Evolutionary conservation across 257 asterid species (phyloP).

Genomic region (Asclepias syriaca): DNA sequence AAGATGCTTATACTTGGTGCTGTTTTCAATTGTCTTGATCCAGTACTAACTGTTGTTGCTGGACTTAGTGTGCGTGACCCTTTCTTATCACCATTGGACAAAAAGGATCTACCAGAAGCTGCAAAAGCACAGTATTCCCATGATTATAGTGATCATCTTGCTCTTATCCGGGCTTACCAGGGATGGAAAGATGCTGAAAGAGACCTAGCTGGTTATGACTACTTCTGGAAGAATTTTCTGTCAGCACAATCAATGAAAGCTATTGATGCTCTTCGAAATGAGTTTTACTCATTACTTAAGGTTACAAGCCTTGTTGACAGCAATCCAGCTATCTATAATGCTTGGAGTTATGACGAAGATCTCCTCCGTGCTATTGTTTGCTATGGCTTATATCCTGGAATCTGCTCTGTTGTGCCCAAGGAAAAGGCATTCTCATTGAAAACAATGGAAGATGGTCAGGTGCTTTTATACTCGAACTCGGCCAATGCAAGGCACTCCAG

Average conservation of each 20-base stretch:
- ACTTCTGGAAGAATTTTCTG: slow-evolving; percentile 93
- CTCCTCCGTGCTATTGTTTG: slow-evolving; percentile 80
- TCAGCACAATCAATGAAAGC: slow-evolving; percentile 85
- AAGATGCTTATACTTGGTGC: slow-evolving; percentile 94
- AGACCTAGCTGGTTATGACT: slow-evolving; percentile 58
- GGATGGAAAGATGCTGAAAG: slow-evolving; percentile 89
- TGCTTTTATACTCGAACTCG: slow-evolving; percentile 78
- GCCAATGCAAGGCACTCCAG: slow-evolving; percentile 65
- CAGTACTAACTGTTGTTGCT: slow-evolving; percentile 82
- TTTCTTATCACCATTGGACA: slow-evolving; percentile 80
- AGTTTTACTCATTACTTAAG: slow-evolving; percentile 76
- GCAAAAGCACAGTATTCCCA: slow-evolving; percentile 93
- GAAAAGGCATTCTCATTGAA: slow-evolving; percentile 81
- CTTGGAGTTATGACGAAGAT: slow-evolving; percentile 84
- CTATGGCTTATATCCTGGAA: slow-evolving; percentile 89
- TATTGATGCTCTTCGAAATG: slow-evolving; percentile 82
- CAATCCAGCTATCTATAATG: slow-evolving; percentile 55
- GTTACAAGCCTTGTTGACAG: slow-evolving; percentile 86
- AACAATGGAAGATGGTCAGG: slow-evolving; percentile 96
- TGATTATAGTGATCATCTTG: slow-evolving; percentile 86
- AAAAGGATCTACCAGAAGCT: slow-evolving; percentile 94
- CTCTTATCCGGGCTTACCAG: slow-evolving; percentile 83
- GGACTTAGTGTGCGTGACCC: slow-evolving; percentile 95
- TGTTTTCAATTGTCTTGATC: slow-evolving; percentile 83
- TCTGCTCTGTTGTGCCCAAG: slow-evolving; percentile 87